Conservation (phyloP, 1,284 basidiomycete genomes). For the Butyriboletus regius region DNA sequence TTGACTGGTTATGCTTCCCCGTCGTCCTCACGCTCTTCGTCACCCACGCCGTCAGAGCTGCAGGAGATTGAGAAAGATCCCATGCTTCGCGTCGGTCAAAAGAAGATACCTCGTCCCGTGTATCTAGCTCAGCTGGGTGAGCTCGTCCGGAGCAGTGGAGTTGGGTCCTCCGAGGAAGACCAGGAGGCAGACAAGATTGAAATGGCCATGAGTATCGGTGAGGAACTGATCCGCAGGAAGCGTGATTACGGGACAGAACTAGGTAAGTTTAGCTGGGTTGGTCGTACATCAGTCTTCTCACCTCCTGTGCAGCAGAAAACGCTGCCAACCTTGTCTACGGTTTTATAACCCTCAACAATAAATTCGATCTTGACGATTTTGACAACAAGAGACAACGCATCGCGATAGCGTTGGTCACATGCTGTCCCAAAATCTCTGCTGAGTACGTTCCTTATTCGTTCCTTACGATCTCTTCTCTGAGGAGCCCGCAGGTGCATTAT, state of each 20-base stretch:
- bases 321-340: conserved; percentile 73
- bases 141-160: conserved; percentile 51
- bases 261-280: conserved; percentile 42
- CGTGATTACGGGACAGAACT: conserved; percentile 76
- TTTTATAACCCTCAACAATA: conserved; percentile 72
- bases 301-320: conserved; percentile 63
- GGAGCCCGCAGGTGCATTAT: conserved; percentile 57
- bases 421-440: conserved; percentile 67
- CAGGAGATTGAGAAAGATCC: conserved; percentile 81
- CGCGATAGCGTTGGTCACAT: conserved; percentile 72
- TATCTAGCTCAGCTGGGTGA: conserved; percentile 76
- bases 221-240: conserved; percentile 76
- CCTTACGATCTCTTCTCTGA: neutral
- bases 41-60: conserved; percentile 72
- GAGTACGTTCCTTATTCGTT: conserved; percentile 52
- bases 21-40: conserved; percentile 65
- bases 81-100: conserved; percentile 56
- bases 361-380: conserved; percentile 75
- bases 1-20: conserved; percentile 68
- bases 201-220: conserved; percentile 69
- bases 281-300: conserved; percentile 1
- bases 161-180: conserved; percentile 49
- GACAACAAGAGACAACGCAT: conserved; percentile 71
- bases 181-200: conserved; percentile 71
- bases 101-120: conserved; percentile 67